Evolutionary conservation across 805 yeast genomes (phyloP).

Genomic region (Candida boleticola): DNA sequence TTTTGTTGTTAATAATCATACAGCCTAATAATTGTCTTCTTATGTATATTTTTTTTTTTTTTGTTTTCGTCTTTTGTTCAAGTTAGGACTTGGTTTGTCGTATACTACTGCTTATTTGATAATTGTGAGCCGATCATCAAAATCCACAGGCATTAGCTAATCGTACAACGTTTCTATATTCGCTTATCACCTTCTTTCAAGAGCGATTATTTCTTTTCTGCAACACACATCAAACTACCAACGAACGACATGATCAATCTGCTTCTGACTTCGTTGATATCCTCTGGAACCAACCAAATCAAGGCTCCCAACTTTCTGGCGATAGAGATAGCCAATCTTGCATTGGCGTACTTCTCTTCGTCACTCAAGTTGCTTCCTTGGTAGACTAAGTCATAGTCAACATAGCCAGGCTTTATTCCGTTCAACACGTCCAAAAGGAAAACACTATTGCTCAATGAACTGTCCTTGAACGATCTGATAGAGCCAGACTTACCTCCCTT

Average conservation of each 20-base stretch:
- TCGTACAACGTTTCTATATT: too few species aligned
- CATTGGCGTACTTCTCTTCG: constrained; percentile 90
- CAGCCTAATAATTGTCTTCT: too few species aligned
- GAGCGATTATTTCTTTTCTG: constrained; percentile 19
- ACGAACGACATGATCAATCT: constrained; percentile 91
- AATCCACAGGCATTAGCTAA: too few species aligned
- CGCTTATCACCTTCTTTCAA: too few species aligned
- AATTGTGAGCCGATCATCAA: too few species aligned
- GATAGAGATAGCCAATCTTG: constrained; percentile 94
- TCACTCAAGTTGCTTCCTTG: constrained; percentile 63
- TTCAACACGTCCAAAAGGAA: constrained; percentile 86
- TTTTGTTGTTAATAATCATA: too few species aligned
- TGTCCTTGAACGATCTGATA: constrained; percentile 84
- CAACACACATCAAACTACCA: constrained; percentile 80
- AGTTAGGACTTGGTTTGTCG: too few species aligned
- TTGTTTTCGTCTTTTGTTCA: too few species aligned
- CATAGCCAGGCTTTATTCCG: constrained; percentile 96
- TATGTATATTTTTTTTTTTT: too few species aligned
- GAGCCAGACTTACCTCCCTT: constrained; percentile 79
- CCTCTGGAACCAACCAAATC: constrained; percentile 99
- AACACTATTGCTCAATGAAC: constrained; percentile 70
- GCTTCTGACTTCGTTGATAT: constrained; percentile 92
- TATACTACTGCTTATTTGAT: too few species aligned
- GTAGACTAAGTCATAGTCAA: constrained; percentile 88
- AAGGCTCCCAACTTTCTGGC: constrained; percentile 98